Percentiles rank a stretch among this genome's conserved stretches.
Conservation (phyloP, 2,329 filamentous ascomycete genomes). For the Fusarium anguioides region DNA sequence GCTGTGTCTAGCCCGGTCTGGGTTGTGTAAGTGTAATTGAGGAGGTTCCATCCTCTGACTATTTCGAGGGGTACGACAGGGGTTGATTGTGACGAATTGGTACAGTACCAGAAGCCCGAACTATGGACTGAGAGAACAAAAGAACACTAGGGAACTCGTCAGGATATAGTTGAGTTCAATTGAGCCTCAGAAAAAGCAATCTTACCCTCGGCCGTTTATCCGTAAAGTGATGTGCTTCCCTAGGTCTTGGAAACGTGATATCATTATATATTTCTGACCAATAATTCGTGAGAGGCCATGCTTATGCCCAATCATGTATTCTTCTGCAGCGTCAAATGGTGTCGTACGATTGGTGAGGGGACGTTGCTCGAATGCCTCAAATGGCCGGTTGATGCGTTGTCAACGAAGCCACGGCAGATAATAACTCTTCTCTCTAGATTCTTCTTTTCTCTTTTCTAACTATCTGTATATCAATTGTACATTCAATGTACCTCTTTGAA, state of each 20-base stretch:
- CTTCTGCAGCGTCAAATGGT: constrained; percentile 23
- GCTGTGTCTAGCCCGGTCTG: no score
- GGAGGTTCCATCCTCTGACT: not conserved
- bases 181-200: constrained; percentile 21
- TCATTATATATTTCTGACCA: not conserved
- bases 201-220: not conserved
- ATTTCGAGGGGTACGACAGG: not conserved
- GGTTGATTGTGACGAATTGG: not conserved
- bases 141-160: no score
- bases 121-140: no score
- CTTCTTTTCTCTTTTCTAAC: not conserved
- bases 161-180: not conserved
- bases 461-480: not conserved
- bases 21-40: no score
- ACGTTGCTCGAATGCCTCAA: constrained; percentile 29
- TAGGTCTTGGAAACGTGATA: not conserved
- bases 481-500: not conserved
- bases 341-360: constrained; percentile 40
- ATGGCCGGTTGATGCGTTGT: constrained; percentile 42
- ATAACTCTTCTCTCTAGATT: not conserved
- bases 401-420: constrained; percentile 32
- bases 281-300: no score
- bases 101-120: no score
- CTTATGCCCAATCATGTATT: constrained; percentile 14
- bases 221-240: not conserved